Conservation (phyloP, 345 rosid species). For the Garcia nutans region DNA sequence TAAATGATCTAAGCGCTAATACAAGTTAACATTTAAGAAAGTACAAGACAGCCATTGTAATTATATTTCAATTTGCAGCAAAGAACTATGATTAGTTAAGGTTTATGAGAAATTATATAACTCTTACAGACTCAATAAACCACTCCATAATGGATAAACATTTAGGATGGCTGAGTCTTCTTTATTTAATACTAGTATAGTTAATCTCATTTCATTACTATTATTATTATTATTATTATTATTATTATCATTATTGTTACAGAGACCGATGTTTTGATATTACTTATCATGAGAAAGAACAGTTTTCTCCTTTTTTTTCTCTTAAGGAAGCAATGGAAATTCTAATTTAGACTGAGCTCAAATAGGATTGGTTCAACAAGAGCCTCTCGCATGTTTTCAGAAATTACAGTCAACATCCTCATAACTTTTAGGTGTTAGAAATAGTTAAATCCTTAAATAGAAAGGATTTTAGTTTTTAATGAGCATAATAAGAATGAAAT, state of each 20-base stretch:
- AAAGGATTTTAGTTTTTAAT: not conserved
- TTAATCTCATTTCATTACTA: not conserved
- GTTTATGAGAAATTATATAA: not conserved
- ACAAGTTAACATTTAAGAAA: not conserved
- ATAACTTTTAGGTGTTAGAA: not conserved
- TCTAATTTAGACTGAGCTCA: not conserved
- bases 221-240: too few species aligned
- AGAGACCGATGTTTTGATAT: not conserved
- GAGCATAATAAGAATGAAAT: not conserved
- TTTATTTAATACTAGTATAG: not conserved
- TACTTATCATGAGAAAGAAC: not conserved
- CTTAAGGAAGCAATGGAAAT: not conserved
- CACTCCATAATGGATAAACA: not conserved
- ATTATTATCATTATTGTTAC: not conserved
- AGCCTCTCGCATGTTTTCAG: not conserved
- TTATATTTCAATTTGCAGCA: not conserved
- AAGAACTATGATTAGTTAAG: not conserved
- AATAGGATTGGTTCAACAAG: not conserved
- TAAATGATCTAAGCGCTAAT: slow-evolving; percentile 14
- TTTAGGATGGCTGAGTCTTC: not conserved
- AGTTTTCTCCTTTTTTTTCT: not conserved
- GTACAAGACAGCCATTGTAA: not conserved
- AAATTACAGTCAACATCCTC: not conserved
- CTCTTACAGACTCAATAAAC: not conserved
- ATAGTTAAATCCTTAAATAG: not conserved